Evolutionary conservation across 305 asterid genomes (phyloP), one percentile per base, ranked within the genome.

Genomic region (Solanum hybrid): DNA sequence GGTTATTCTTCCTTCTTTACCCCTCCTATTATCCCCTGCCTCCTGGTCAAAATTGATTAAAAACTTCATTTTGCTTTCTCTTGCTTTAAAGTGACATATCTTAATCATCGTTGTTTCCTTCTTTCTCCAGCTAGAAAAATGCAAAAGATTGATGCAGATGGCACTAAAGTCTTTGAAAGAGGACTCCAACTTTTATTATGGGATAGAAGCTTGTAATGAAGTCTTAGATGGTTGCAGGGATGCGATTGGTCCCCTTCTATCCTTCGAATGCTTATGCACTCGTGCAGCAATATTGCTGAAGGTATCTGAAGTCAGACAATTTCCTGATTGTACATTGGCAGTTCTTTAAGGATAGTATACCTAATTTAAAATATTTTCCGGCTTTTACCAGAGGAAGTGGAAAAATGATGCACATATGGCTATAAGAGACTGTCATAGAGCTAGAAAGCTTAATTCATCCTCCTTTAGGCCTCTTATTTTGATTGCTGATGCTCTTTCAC

Each of bases 131-230:
- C 95, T 94, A 90, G 96, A 92, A 86, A 96, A 92, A 94, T 95
- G 98, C 96, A 95, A 95, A 94, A 94, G 94, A 91, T 89, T 98
- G 64, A 91, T 98, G 91, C 96, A 95, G 94, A 88, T 91, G 89
- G 99, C 99, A 34, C 95, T 94, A 87, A 96, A 94, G 80, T 93
- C 96, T 3, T 90, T 95, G 88, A 92, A 93, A 90, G 98, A 95
- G 89, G 99, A 91, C 90, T 90, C 93, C 38, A 93, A 92, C 86
- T 93, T 86, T 94, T 94, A 95, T 89, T 88, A 95, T 89, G 99
- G 97, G 91, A 96, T 98, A 90, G 98, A 96, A 91, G 98, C 98
- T 91, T 98, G 99, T 92, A 94, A 96, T 92, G 99, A 98, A 91
- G 97, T 97, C 93, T 90, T 98, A 94, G 96, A 95, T 88, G 93